Percentiles rank a stretch among this genome's conserved stretches.
phyloP scores from a whole-genome alignment of 805 yeast genomes.

The Candida sanyiensis region DNA sequence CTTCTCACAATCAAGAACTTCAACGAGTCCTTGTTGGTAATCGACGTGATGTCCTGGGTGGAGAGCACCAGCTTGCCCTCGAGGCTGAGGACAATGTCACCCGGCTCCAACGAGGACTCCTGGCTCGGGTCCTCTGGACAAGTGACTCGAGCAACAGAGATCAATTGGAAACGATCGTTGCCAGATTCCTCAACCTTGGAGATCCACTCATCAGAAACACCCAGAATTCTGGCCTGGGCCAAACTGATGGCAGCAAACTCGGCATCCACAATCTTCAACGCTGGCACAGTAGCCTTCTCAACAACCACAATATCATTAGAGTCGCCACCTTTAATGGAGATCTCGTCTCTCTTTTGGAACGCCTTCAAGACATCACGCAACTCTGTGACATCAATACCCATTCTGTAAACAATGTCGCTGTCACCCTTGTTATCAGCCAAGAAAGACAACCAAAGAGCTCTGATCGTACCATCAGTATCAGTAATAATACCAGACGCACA shows the following conservation, averaged over 20 bases:
- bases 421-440: slow-evolving; percentile 67
- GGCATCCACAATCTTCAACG: slow-evolving; percentile 66
- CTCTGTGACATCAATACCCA: slow-evolving; percentile 75
- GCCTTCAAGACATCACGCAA: slow-evolving; percentile 50
- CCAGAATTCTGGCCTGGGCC: slow-evolving; percentile 73
- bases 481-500: slow-evolving; percentile 78
- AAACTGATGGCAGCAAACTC: slow-evolving; percentile 68
- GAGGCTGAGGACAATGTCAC: slow-evolving; percentile 73
- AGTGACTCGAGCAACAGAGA: slow-evolving; percentile 64
- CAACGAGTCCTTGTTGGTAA: slow-evolving; percentile 39
- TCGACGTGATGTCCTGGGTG: slow-evolving; percentile 48
- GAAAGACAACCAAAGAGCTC: slow-evolving; percentile 82
- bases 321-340: slow-evolving; percentile 6
- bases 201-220: slow-evolving; percentile 87
- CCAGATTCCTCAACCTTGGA: slow-evolving; percentile 54
- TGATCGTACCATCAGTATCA: slow-evolving; percentile 69
- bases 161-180: slow-evolving; percentile 64
- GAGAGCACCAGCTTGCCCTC: slow-evolving; percentile 60
- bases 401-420: slow-evolving; percentile 57
- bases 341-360: slow-evolving; percentile 42
- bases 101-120: slow-evolving; percentile 36
- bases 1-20: slow-evolving; percentile 66
- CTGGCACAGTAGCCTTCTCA: slow-evolving; percentile 33
- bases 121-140: slow-evolving; percentile 35
- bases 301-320: slow-evolving; percentile 6